These are phyloP conservation scores for Fermentozyma sake DNA, from an alignment of 1,139 yeast species.

Conservation along the genomic window DNA sequence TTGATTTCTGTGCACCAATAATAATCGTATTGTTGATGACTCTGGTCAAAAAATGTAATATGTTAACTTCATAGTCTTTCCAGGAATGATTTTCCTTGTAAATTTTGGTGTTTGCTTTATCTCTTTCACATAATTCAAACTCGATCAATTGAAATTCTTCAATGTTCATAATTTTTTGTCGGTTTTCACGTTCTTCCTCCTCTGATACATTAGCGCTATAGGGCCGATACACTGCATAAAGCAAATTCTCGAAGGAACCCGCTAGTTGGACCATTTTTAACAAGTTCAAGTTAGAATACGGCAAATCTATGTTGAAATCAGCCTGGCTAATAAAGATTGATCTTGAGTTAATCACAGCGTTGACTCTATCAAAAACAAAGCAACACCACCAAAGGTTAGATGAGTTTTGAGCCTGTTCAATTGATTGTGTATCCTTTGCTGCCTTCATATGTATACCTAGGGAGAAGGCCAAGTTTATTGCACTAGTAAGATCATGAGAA, in stretches of 20 bases:
- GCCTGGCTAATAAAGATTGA: conserved; percentile 30
- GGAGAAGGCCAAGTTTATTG: conserved; percentile 27
- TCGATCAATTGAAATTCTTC: conserved; percentile 24
- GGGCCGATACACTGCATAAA: conserved; percentile 29
- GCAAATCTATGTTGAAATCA: conserved; percentile 30
- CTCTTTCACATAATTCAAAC: conserved; percentile 23
- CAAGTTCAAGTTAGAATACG: conserved; percentile 20
- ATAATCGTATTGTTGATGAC: conserved; percentile 24
- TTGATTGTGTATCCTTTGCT: conserved; percentile 12
- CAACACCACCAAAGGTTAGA: conserved; percentile 36
- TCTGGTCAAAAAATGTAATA: conserved; percentile 22
- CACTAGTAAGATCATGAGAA: conserved; percentile 30
- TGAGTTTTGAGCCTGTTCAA: conserved; percentile 17
- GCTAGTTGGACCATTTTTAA: conserved; percentile 25
- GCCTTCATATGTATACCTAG: conserved; percentile 32
- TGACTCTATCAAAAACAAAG: conserved; percentile 31
- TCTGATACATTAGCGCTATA: conserved; percentile 11
- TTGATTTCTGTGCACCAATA: conserved; percentile 23
- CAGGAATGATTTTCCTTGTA: conserved; percentile 5
- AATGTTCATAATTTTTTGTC: conserved; percentile 18
- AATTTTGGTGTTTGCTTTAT: conserved; percentile 7
- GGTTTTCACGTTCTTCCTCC: conserved; percentile 10
- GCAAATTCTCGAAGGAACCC: conserved; percentile 25
- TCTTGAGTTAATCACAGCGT: conserved; percentile 34
- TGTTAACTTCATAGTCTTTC: conserved; percentile 13